These are phyloP conservation scores for Hypomyces perniciosus DNA, from an alignment of 2,329 filamentous ascomycete species.

Conservation along the genomic window DNA sequence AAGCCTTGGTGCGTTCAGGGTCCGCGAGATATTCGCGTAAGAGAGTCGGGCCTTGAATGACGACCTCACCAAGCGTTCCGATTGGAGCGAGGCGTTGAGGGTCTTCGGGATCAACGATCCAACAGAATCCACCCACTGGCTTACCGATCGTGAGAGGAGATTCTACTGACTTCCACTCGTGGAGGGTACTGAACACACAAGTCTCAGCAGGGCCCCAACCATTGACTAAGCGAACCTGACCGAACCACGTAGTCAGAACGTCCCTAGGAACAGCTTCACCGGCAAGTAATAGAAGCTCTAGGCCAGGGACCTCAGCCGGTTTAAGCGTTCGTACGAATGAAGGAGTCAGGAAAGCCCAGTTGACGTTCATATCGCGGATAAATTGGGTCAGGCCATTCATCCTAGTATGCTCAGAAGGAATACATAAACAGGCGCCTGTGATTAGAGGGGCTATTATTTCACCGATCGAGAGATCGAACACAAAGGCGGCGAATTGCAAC, in stretches of 20 bases:
- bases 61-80: conserved; percentile 7
- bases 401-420: conserved; percentile 7
- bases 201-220: conserved; percentile 17
- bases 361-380: conserved; percentile 5
- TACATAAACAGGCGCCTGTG: conserved; percentile 6
- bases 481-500: conserved; percentile 12
- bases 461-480: conserved; percentile 8
- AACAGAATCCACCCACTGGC: conserved; percentile 10
- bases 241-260: conserved; percentile 12
- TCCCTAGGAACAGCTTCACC: conserved; percentile 13
- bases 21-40: conserved; percentile 7
- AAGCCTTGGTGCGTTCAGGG: conserved; percentile 4
- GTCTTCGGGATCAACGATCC: conserved; percentile 9
- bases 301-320: conserved; percentile 6
- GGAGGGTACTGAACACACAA: conserved; percentile 12
- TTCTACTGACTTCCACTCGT: conserved; percentile 9
- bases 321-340: conserved; percentile 6
- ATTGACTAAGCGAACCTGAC: conserved; percentile 13
- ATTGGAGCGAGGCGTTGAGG: conserved; percentile 1
- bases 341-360: conserved; percentile 10
- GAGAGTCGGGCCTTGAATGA: conserved; percentile 8
- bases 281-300: conserved; percentile 10
- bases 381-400: conserved; percentile 8
- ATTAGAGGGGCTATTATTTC: conserved; percentile 6
- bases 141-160: conserved; percentile 10